phyloP scores from a whole-genome alignment of 805 yeast species.

The Candida pseudofarinosa region DNA sequence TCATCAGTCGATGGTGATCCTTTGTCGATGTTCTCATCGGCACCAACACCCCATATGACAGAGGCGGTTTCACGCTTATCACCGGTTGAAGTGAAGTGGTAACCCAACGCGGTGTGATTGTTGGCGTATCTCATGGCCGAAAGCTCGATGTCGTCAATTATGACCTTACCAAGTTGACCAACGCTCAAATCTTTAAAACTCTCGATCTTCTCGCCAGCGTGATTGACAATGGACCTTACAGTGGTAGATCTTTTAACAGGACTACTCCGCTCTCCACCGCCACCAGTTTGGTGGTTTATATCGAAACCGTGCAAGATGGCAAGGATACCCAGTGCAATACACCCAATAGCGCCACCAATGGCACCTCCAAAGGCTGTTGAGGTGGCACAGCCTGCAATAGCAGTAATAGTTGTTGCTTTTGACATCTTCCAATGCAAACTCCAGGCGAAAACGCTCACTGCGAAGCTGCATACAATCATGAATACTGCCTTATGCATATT shows the following conservation, averaged over 20 bases:
- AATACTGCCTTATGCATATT: not conserved
- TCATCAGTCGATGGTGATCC: not conserved
- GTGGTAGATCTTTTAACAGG: not conserved
- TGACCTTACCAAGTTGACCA: not conserved
- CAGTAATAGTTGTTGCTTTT: not conserved
- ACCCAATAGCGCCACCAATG: not conserved
- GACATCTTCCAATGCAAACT: not conserved
- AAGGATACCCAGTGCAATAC: not conserved
- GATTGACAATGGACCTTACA: not conserved
- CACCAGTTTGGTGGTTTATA: not conserved
- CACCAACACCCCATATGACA: not conserved
- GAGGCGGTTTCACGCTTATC: not conserved
- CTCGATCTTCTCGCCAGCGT: not conserved
- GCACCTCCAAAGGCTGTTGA: not conserved
- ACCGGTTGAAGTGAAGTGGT: not conserved
- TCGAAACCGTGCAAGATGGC: not conserved
- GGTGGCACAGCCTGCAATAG: not conserved
- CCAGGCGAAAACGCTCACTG: not conserved
- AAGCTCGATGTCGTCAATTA: not conserved
- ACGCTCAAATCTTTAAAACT: not conserved
- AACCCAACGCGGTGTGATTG: not conserved
- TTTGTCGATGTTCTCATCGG: not conserved
- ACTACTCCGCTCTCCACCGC: not conserved
- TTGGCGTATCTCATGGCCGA: not conserved
- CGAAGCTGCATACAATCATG: not conserved